Percentiles rank a stretch among this genome's conserved stretches.
Evolutionary conservation across 2,329 filamentous ascomycete genomes (phyloP).

Genomic region (Aureobasidium sp.): DNA sequence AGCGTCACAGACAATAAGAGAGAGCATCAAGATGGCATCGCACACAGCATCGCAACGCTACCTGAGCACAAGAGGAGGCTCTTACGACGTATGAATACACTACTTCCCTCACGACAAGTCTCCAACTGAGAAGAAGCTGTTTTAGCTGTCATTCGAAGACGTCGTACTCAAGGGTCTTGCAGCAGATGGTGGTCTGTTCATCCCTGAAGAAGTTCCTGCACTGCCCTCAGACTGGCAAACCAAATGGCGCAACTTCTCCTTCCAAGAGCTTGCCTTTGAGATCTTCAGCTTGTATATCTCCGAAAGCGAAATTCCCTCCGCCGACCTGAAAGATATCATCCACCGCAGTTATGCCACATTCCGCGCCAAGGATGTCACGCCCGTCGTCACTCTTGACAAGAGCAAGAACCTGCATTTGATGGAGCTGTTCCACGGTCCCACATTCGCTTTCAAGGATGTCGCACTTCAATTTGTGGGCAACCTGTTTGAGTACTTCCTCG

Average conservation of each 20-base stretch:
- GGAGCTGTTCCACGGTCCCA: conserved; percentile 94
- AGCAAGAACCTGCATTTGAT: conserved; percentile 71
- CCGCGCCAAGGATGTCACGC: conserved; percentile 69
- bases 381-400: conserved; percentile 67
- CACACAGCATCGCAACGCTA: conserved; percentile 53
- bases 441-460: conserved; percentile 92
- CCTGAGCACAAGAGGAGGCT: conserved; percentile 56
- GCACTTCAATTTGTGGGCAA: conserved; percentile 95
- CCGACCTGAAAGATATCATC: conserved; percentile 78
- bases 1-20: conserved; percentile 1
- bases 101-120: neutral
- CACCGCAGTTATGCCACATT: conserved; percentile 83
- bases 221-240: conserved; percentile 57
- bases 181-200: conserved; percentile 78
- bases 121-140: conserved; percentile 20
- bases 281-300: conserved; percentile 88
- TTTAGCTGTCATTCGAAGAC: conserved; percentile 78
- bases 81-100: conserved; percentile 48
- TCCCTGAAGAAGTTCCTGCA: conserved; percentile 72
- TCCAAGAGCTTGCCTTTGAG: conserved; percentile 73
- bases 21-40: conserved; percentile 24
- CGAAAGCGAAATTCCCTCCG: conserved; percentile 67
- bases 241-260: conserved; percentile 69
- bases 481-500: conserved; percentile 82
- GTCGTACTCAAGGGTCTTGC: conserved; percentile 86